Evolutionary conservation across 441 rosid genomes (phyloP), one percentile per base, ranked within the genome.

Genomic region (Adansonia gregorii): DNA sequence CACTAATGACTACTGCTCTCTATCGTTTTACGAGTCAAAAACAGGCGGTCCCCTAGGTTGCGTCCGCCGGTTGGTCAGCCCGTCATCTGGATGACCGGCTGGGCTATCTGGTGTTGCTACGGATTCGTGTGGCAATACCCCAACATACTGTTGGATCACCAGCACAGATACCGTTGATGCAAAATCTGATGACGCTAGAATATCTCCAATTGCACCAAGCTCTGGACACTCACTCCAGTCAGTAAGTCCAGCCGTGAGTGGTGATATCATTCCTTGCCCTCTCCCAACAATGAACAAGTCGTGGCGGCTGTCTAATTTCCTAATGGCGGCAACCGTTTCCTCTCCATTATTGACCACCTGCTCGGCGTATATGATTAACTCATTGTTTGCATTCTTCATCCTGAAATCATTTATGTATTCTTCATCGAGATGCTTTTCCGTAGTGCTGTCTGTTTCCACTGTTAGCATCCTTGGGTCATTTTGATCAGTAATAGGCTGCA

Each of bases 221-320:
- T 97, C 99, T 0, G 98, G 97, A 83, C 99, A 97, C 71, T 97
- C 99, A 12, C 99, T 97, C 99, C 98, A 94, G 84, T 94, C 99
- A 1, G 95, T 94, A 52, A 97, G 90, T 35, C 99, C 98, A 0
- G 95, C 92, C 0, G 95, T 93, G 19, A 94, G 83, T 8, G 98
- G 94, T 3, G 96, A 92, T 0, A 68, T 65, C 87, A 83, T 82
- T 31, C 95, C 97, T 84, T 93, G 87, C 58, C 98, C 98, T 89
- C 99, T 93, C 31, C 99, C 98, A 1, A 94, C 97, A 17, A 93
- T 87, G 82, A 93, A 89, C 83, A 96, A 81, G 82, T 96, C 98
- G 48, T 94, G 93, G 41, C 67, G 59, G 61, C 74, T 83, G 82
- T 91, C 98, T 87, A 96, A 86, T 66, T 91, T 64, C 75, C 93